Evolutionary conservation across 2,329 filamentous ascomycete genomes (phyloP), one percentile per base, ranked within the genome.

Genomic region (Chaetomium sp.): DNA sequence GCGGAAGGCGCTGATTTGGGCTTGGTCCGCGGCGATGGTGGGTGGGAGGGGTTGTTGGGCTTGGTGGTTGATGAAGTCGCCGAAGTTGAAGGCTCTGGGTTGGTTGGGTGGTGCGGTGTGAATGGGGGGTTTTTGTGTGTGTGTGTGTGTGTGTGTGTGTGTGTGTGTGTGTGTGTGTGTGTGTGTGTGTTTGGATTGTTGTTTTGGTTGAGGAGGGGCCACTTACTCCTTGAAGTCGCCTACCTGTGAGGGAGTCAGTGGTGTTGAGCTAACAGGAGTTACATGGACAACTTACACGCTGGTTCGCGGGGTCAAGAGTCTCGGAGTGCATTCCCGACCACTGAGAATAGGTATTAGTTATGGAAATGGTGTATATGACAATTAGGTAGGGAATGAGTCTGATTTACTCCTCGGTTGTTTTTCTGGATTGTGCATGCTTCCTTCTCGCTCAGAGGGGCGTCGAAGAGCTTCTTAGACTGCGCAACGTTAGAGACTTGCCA

Each of bases 271-370:
- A n/a, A 8, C 7, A 12, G 3, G 3, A 8, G 13, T n/a, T 35
- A 29, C 2, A 25, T 2, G 9, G 2, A 49, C 6, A 47, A 75
- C 78, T 72, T 81, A 90, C 91, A 76, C 88, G 87, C 76, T 97
- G 93, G 63, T 88, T 87, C 70, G 88, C 87, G 2, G 93, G 92
- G 75, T 98, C 94, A 12, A 98, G 80, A 0, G 90, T 94, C 78
- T 99, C 94, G 13, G 87, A 87, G 72, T 94, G 90, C 90, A 96
- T 93, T 19, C 87, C 87, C 1, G 90, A 86, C 93, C 93, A 99
- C 65, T 72, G 53, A 21, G 13, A 3, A 29, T 29, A 16, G 3
- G 35, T 33, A 19, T 55, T 9, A 50, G 35, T 16, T n/a, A 50
- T 47, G 51, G 4, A n/a, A 12, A 7, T 23, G 29, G 5, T 21